Evolutionary conservation across 2,329 filamentous ascomycete genomes (phyloP).

Genomic region (Metarhizium brunneum): DNA sequence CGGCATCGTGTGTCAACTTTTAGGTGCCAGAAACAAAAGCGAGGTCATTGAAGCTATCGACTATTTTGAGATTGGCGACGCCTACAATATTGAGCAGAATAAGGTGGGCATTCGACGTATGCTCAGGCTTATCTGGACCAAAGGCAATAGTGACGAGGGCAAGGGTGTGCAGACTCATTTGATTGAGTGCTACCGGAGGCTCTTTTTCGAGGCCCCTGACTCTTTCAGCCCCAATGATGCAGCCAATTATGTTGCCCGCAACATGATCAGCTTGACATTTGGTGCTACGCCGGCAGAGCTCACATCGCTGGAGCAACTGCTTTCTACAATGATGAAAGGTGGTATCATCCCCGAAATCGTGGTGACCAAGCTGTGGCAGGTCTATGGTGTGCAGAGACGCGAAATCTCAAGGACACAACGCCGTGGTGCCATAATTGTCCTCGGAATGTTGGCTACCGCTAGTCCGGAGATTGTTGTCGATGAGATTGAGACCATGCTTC

Average conservation of each 20-base stretch:
- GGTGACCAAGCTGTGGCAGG: slow-evolving; percentile 89
- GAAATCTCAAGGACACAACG: slow-evolving; percentile 89
- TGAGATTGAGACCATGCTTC: slow-evolving; percentile 90
- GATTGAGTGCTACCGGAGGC: slow-evolving; percentile 89
- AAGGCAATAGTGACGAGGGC: slow-evolving; percentile 97
- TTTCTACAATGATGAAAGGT: slow-evolving; percentile 96
- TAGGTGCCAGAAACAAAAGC: slow-evolving; percentile 94
- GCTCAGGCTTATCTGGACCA: slow-evolving; percentile 97
- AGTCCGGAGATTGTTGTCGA: slow-evolving; percentile 87
- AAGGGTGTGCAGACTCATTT: slow-evolving; percentile 95
- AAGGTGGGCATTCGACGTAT: slow-evolving; percentile 89
- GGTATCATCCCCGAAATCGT: slow-evolving; percentile 80
- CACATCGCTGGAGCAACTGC: slow-evolving; percentile 86
- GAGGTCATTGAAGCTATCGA: slow-evolving; percentile 99
- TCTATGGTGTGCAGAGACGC: slow-evolving; percentile 87
- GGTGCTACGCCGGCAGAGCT: slow-evolving; percentile 90
- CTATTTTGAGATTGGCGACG: slow-evolving; percentile 90
- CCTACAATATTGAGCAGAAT: slow-evolving; percentile 91
- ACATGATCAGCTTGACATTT: slow-evolving; percentile 98
- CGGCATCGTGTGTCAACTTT: slow-evolving; percentile 70
- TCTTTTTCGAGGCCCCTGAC: slow-evolving; percentile 93
- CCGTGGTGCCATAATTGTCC: slow-evolving; percentile 86
- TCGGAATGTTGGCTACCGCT: slow-evolving; percentile 92
- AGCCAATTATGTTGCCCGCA: slow-evolving; percentile 90
- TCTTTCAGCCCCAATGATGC: slow-evolving; percentile 81